These are phyloP conservation scores for Lagerstroemia speciosa DNA, from an alignment of 345 rosid genomes.

Conservation along the genomic window DNA sequence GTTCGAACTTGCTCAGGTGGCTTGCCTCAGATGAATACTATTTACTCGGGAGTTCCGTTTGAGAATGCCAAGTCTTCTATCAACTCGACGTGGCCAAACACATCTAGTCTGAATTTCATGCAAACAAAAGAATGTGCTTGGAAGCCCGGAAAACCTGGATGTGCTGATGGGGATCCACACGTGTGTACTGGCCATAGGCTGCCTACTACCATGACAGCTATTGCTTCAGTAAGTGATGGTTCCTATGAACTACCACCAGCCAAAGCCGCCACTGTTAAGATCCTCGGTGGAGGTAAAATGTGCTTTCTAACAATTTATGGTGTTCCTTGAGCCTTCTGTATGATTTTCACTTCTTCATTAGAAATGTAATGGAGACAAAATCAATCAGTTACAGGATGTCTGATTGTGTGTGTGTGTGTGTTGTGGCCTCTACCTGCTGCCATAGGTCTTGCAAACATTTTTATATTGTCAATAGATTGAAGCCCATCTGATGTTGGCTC, in stretches of 20 bases:
- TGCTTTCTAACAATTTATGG: too few species aligned
- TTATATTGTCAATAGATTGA: neutral
- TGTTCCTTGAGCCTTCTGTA: too few species aligned
- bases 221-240: constrained; percentile 19
- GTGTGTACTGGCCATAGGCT: constrained; percentile 21
- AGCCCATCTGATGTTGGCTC: neutral
- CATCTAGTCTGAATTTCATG: constrained; percentile 33
- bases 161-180: constrained; percentile 29
- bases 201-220: constrained; percentile 18
- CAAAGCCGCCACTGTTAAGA: constrained; percentile 27
- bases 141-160: constrained; percentile 34
- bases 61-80: constrained; percentile 30
- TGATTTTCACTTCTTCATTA: too few species aligned
- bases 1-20: constrained; percentile 38
- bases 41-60: constrained; percentile 40
- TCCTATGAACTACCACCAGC: constrained; percentile 32
- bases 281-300: constrained; percentile 20
- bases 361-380: too few species aligned
- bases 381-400: too few species aligned
- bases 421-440: neutral
- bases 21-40: constrained; percentile 48
- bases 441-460: neutral
- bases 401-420: too few species aligned
- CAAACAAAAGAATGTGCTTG: constrained; percentile 32
- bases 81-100: constrained; percentile 34